Evolutionary conservation across 2,329 filamentous ascomycete species (phyloP).

Genomic region (Penicillium expansum): DNA sequence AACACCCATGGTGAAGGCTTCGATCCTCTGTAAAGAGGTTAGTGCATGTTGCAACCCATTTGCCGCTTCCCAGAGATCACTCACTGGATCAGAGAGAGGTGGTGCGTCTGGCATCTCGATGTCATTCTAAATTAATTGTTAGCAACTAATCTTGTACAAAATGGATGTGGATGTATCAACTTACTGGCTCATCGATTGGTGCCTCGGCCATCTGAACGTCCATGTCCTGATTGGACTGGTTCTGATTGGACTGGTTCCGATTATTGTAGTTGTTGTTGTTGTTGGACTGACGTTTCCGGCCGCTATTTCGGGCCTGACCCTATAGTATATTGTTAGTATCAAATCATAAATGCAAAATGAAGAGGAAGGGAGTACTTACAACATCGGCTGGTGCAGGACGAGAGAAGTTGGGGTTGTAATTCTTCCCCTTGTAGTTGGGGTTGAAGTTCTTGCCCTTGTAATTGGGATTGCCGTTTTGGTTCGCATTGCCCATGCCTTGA

Average conservation of each 20-base stretch:
- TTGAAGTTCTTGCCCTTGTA: conserved; percentile 1
- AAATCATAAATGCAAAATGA: neutral
- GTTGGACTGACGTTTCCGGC: neutral
- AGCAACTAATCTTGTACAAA: neutral
- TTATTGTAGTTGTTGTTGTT: neutral
- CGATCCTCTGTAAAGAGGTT: neutral
- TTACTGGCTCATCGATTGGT: conserved; percentile 3
- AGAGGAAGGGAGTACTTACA: neutral
- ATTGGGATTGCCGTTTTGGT: neutral
- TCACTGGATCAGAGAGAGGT: conserved; percentile 3
- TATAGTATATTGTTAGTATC: neutral
- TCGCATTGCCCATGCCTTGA: neutral
- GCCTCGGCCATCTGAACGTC: conserved; percentile 1
- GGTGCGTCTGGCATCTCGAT: conserved; percentile 22
- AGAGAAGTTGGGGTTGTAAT: neutral
- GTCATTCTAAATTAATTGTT: conserved; percentile 1
- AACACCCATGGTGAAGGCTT: neutral
- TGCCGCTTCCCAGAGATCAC: neutral
- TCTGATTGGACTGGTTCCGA: neutral
- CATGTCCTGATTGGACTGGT: neutral
- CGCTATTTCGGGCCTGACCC: neutral
- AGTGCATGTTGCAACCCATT: neutral
- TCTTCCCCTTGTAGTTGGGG: conserved; percentile 1
- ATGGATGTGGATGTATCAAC: neutral
- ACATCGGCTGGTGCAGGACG: neutral